A percentile compares a stretch with the other conserved stretches of the same genome.
phyloP scores from a whole-genome alignment of 768 basidiomycete species.

The Boletus coccyginus region DNA sequence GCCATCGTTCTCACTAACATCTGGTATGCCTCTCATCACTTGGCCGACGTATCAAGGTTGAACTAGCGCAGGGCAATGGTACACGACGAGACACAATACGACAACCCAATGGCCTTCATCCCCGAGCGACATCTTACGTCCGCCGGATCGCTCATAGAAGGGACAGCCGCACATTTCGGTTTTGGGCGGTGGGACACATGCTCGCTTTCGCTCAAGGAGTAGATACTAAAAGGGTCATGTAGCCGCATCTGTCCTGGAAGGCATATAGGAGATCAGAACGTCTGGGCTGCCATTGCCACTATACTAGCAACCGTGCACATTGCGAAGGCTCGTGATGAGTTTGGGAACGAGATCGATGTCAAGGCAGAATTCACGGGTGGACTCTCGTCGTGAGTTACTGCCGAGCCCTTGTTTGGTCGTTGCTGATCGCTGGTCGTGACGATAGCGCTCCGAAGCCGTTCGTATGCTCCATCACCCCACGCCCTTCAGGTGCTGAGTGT shows the following conservation, averaged over 20 bases:
- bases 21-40: constrained; percentile 14
- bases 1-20: constrained; percentile 23
- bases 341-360: constrained; percentile 31
- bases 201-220: not conserved
- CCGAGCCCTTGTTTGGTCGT: not conserved
- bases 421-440: not conserved
- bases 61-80: constrained; percentile 38
- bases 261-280: constrained; percentile 30
- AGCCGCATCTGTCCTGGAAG: constrained; percentile 35
- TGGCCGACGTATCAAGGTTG: not conserved
- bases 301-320: constrained; percentile 31
- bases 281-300: constrained; percentile 33
- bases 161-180: constrained; percentile 9
- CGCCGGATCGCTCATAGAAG: constrained; percentile 13
- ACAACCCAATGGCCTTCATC: constrained; percentile 49
- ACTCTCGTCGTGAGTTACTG: constrained; percentile 11
- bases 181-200: constrained; percentile 25
- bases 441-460: constrained; percentile 26
- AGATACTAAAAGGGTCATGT: not conserved
- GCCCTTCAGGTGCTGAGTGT: constrained; percentile 10
- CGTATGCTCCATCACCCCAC: constrained; percentile 17
- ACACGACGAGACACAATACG: constrained; percentile 50
- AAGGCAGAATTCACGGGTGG: constrained; percentile 24
- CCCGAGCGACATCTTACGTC: constrained; percentile 52
- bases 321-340: constrained; percentile 22